A percentile compares a stretch with the other conserved stretches of the same genome.
phyloP scores from a whole-genome alignment of 306 rosid genomes.

The Cucurbita pepo region DNA sequence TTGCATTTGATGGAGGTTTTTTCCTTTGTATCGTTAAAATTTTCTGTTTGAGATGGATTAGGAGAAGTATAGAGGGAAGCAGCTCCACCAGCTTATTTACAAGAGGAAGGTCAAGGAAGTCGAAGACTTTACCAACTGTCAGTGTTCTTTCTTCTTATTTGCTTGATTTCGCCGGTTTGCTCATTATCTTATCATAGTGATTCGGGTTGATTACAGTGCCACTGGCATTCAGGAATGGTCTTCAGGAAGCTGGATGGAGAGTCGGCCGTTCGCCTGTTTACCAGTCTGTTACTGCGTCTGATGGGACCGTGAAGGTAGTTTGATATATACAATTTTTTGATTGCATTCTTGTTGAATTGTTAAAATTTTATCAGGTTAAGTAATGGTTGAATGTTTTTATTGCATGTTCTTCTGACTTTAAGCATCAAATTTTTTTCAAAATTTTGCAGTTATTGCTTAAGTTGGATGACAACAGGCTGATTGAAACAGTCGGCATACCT shows the following conservation, averaged over 20 bases:
- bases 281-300: conserved; percentile 51
- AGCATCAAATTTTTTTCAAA: background rate
- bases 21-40: background rate
- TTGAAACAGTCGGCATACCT: conserved; percentile 96
- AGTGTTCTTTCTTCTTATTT: conserved; percentile 3
- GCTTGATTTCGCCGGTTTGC: background rate
- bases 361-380: background rate
- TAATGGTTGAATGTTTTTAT: background rate
- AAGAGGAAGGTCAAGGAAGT: conserved; percentile 67
- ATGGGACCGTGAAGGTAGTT: conserved; percentile 82
- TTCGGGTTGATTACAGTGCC: conserved; percentile 41
- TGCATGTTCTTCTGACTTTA: background rate
- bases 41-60: conserved; percentile 6
- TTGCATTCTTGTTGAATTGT: background rate
- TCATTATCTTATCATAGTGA: background rate
- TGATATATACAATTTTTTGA: background rate
- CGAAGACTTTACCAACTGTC: conserved; percentile 58
- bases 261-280: conserved; percentile 81
- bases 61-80: conserved; percentile 85
- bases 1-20: background rate
- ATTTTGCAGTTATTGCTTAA: conserved; percentile 64
- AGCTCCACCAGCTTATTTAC: conserved; percentile 73
- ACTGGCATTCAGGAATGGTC: conserved; percentile 60
- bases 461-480: conserved; percentile 81
- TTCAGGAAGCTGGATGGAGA: conserved; percentile 87